Conservation (phyloP, 176 grass and related monocot genomes). For the Thalia dealbata region DNA sequence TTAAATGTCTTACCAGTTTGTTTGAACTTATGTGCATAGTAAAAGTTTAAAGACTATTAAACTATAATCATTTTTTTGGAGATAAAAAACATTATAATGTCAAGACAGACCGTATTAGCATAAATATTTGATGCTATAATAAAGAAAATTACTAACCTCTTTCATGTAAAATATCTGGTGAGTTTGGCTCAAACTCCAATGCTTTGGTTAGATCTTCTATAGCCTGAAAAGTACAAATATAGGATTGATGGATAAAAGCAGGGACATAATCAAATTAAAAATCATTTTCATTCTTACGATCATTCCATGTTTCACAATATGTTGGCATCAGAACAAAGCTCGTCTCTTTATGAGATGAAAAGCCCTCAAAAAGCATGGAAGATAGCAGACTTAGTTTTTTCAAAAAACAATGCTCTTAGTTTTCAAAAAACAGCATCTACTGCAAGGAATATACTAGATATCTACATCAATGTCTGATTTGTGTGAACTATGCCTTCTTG, state of each 20-base stretch:
- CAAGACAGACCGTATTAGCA: neutral
- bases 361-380: neutral
- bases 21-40: neutral
- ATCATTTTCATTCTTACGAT: neutral
- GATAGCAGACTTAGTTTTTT: too few relatives aligned
- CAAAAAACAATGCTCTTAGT: neutral
- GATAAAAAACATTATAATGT: neutral
- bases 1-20: neutral
- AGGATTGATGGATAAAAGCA: slow-evolving; percentile 2
- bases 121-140: slow-evolving; percentile 1
- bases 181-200: slow-evolving; percentile 88
- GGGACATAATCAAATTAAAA: neutral
- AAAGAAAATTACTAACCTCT: slow-evolving; percentile 52
- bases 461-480: neutral
- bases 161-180: slow-evolving; percentile 96
- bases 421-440: too few relatives aligned
- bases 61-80: neutral
- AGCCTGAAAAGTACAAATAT: slow-evolving; percentile 36
- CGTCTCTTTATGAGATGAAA: neutral
- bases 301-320: neutral
- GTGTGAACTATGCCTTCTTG: neutral
- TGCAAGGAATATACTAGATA: too few relatives aligned
- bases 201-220: slow-evolving; percentile 86
- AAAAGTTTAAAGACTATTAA: neutral
- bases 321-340: neutral